Evolutionary conservation across 768 basidiomycete genomes (phyloP), one percentile per base, ranked within the genome.

Genomic region (Cyclocybe aegerita): DNA sequence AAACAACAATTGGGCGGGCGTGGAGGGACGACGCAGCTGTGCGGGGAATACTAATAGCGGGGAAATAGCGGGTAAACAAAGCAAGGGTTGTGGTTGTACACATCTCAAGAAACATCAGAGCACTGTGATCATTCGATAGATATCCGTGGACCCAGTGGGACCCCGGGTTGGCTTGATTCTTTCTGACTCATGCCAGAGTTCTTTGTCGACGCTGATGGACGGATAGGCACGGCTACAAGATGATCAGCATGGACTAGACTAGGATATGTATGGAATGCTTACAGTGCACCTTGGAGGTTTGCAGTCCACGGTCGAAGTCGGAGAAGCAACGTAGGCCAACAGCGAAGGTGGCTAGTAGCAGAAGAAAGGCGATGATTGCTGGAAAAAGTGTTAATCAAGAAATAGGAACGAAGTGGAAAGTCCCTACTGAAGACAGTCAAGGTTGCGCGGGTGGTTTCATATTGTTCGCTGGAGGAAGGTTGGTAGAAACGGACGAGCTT

Each of bases 401-500:
- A 33, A 46, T 39, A 4, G 8, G 23, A 10, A 15, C 32, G n/a
- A 32, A 37, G 17, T 30, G 36, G 17, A 42, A 29, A 11, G 44
- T 11, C 54, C 70, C 56, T 61, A 93, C 91, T 89, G 74, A 93
- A 93, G 30, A 83, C 76, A 4, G 90, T 90, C 9, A 93, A 71
- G 7, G 91, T 89, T 45, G 82, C 85, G 46, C 90, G 77, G 14
- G 90, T 92, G n/a, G 88, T 82, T 16, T 66, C 59, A 60, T 93
- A 93, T 55, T 77, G 72, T 0, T 36, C 56, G 40, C 66, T 56
- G 6, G 86, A 82, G 3, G 60, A 53, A 3, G 89, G 88, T 17
- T 81, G 70, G 62, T 88, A 93, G 71, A 93, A 89, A 15, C 91
- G 83, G 52, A 85, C 81, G n/a, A 93, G 77, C 62, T 93, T 93